phyloP scores from a whole-genome alignment of 495 filamentous ascomycete genomes.

The Podospora pseudocomata region DNA sequence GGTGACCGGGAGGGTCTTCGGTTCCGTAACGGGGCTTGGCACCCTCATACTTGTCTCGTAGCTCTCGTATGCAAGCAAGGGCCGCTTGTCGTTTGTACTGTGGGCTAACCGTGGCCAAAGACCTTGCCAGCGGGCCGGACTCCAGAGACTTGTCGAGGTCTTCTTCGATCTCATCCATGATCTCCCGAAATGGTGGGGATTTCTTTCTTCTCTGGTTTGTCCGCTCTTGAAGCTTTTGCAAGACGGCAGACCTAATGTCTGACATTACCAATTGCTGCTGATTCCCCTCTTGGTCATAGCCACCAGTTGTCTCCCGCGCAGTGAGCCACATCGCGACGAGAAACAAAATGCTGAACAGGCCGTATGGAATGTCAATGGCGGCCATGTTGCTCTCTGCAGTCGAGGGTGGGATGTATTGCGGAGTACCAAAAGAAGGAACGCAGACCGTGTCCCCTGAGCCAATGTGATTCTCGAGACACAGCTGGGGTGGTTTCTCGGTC shows the following conservation, averaged over 20 bases:
- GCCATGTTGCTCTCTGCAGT: not conserved
- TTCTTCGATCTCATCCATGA: not conserved
- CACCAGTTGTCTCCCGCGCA: not conserved
- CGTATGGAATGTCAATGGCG: not conserved
- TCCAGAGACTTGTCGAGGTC: not conserved
- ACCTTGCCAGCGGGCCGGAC: not conserved
- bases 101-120: not conserved
- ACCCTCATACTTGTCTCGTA: not conserved
- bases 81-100: conserved; percentile 1
- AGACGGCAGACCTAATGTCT: not conserved
- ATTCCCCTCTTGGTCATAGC: not conserved
- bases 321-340: not conserved
- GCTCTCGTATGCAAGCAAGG: not conserved
- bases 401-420: not conserved
- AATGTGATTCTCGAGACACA: not conserved
- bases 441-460: not conserved
- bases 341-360: not conserved
- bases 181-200: not conserved
- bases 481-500: not conserved
- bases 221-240: not conserved
- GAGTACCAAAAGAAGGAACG: not conserved
- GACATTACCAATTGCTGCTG: not conserved
- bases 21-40: not conserved
- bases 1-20: not conserved
- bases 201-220: not conserved